A percentile compares a stretch with the other conserved stretches of the same genome.
These are phyloP conservation scores for Quercus berberidifolia DNA, from an alignment of 306 rosid genomes.

Conservation along the genomic window DNA sequence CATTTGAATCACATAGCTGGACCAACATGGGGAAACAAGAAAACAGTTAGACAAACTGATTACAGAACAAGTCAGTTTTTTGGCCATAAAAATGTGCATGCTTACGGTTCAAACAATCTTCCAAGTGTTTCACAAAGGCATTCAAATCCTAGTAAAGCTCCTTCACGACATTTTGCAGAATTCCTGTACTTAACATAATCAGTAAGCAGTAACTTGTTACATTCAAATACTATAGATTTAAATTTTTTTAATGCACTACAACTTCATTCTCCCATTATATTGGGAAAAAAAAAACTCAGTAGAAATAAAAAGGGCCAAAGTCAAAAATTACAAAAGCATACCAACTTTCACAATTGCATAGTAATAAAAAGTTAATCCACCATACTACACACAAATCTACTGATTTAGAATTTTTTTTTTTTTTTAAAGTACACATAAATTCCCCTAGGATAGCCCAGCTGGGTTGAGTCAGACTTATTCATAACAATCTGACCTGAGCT, in stretches of 20 bases:
- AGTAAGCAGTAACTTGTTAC: neutral
- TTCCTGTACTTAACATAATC: constrained; percentile 50
- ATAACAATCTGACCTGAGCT: neutral
- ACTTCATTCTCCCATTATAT: neutral
- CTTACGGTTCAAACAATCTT: constrained; percentile 92
- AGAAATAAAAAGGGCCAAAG: neutral
- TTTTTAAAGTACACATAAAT: neutral
- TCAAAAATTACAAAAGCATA: neutral
- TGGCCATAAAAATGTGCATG: neutral
- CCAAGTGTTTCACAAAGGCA: constrained; percentile 97
- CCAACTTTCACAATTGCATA: neutral
- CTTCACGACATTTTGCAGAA: constrained; percentile 93
- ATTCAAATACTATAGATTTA: neutral
- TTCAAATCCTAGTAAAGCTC: constrained; percentile 93
- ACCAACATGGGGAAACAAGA: constrained; percentile 12
- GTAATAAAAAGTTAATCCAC: neutral
- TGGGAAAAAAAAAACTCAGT: neutral
- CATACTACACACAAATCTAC: neutral
- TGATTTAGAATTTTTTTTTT: too few species aligned
- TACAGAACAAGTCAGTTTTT: constrained; percentile 2
- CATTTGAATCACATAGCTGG: constrained; percentile 93
- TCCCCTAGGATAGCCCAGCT: neutral
- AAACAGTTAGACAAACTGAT: neutral
- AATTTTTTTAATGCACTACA: neutral
- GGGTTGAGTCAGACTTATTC: neutral